Evolutionary conservation across 2,329 filamentous ascomycete species (phyloP), one percentile per base, ranked within the genome.

Genomic region (Thermoascus crustaceus): DNA sequence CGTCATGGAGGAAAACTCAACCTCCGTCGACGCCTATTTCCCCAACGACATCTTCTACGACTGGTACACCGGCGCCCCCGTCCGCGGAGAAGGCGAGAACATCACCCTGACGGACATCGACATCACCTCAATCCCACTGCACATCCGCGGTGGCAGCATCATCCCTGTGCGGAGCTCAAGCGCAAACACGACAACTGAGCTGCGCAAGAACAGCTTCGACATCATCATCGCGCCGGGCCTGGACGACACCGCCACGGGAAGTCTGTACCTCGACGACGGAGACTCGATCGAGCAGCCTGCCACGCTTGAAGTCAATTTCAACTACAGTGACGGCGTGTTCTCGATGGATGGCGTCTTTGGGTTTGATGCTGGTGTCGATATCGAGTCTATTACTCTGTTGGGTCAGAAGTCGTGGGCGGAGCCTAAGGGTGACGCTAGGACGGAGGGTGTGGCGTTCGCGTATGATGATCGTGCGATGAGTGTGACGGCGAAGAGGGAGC

Each of bases 181-280:
- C 20, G 72, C 73, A 2, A 73, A 71, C 64, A 85, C 66, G 49
- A 87, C 58, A 52, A 77, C 50, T 54, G 82, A 67, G 17, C 57
- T 78, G 26, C 67, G 73, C 27, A 68, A 74, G 45, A 67, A 82
- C 47, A 68, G 78, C 45, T 89, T 89, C 61, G 72, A 80, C 53
- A 63, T 93, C 33, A 50, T 89, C 22, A 70, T 93, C 29, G 80
- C 84, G 0, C 71, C 82, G 0, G 76, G 72, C 4, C 50, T 54
- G 1, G 64, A 80, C 34, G 82, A 80, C 3, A 73, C 63, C 5
- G 85, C 85, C 0, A 57, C 53, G 1, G 85, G 85, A 0, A 66
- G 69, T 34, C 64, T 91, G 38, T 91, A 88, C 54, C 62, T 91
- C 4, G 85, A 91, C 46, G 85, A 93, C 41, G 85, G 85, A 6